Evolutionary conservation across 1,139 yeast species (phyloP), one percentile per base, ranked within the genome.

Genomic region (Casaregolazyma lundiana): DNA sequence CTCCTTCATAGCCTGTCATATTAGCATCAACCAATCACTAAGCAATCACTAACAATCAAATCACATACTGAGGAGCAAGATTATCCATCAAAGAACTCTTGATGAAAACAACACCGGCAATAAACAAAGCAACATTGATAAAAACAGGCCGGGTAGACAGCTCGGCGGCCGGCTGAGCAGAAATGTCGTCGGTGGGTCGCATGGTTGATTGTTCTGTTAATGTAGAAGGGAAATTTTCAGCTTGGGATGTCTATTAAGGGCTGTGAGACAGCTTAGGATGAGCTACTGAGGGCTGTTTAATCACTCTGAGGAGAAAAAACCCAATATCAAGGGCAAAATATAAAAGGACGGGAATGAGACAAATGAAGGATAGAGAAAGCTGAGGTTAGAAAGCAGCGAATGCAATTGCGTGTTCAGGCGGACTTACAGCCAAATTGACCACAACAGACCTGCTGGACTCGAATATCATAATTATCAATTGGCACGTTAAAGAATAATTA

Each of bases 81-180:
- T 60, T 63, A 52, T 68, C 71, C 63, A 67, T 66, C 50, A 65
- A 47, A 40, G 68, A 57, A 40, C 69, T 64, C 59, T 65, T 66
- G 57, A 67, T 64, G 57, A 67, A 66, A 36, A 59, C 62, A 18
- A 68, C 69, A 39, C 71, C 71, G 19, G 67, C 66, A 15, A 55
- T 56, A 50, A 65, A 65, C 19, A 62, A 53, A 9, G 65, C 65
- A 34, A 55, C 54, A 58, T 64, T 63, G 38, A 59, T 47, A 36
- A 61, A 47, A 21, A 63, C 57, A 34, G 66, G 54, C 13, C 52
- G 48, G 17, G 56, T 53, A 38, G 55, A 54, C 37, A 57, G 55
- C 36, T 50, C 45, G 30, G 57, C 30, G 38, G 53, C 47, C 16
- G 45, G 44, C 42, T n/a, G 18, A n/a, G n/a, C n/a, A 7, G 41